These are phyloP conservation scores for Ogataea haglerorum DNA, from an alignment of 805 yeast genomes.

Conservation along the genomic window DNA sequence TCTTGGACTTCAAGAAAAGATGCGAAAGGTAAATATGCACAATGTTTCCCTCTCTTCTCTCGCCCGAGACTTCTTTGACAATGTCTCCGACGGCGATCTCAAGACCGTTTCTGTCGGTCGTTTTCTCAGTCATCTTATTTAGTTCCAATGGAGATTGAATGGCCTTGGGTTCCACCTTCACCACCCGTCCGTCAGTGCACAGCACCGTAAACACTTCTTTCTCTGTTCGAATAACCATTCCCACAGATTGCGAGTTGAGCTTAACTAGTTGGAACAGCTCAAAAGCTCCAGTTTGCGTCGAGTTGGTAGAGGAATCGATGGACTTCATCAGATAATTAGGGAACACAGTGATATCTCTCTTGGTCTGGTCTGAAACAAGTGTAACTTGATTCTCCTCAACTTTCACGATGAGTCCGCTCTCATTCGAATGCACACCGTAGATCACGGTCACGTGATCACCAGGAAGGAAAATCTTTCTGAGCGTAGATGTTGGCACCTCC, in stretches of 20 bases:
- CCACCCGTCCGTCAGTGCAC: conserved; percentile 74
- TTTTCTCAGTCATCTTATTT: conserved; percentile 65
- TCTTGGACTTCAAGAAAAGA: conserved; percentile 77
- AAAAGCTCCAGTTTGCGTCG: conserved; percentile 71
- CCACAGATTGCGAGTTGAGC: conserved; percentile 79
- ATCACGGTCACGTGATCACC: conserved; percentile 96
- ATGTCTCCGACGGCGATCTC: conserved; percentile 89
- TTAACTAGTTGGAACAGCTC: conserved; percentile 89
- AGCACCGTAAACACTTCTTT: conserved; percentile 79
- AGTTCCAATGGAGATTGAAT: conserved; percentile 72
- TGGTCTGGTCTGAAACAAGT: conserved; percentile 82
- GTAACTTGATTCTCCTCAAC: conserved; percentile 84
- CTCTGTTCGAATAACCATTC: conserved; percentile 86
- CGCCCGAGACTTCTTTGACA: conserved; percentile 81
- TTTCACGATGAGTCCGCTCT: conserved; percentile 89
- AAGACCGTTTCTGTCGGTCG: conserved; percentile 82
- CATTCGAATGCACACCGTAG: conserved; percentile 88
- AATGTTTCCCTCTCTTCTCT: conserved; percentile 83
- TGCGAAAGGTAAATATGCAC: conserved; percentile 79
- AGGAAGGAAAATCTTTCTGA: conserved; percentile 79
- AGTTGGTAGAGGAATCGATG: conserved; percentile 71
- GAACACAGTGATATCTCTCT: conserved; percentile 86
- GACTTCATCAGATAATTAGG: conserved; percentile 89
- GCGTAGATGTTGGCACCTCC: conserved; percentile 76
- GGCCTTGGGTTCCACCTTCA: conserved; percentile 73